These are phyloP conservation scores for Trypanosoma congolense DNA, from an alignment of 208 protist genomes.

Conservation along the genomic window DNA sequence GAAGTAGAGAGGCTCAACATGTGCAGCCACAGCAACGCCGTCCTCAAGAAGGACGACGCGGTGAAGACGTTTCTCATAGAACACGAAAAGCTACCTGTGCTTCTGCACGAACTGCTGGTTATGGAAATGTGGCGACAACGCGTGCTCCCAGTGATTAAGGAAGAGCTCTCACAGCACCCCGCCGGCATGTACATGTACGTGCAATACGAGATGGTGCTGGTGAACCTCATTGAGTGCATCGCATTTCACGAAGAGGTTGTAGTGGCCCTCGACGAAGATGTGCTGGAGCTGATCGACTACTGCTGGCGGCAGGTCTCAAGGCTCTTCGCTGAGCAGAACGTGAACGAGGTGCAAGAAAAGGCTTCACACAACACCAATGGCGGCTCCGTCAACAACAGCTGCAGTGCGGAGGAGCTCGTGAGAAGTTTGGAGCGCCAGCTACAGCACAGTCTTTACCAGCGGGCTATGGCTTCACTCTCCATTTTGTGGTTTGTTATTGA, in stretches of 20 bases:
- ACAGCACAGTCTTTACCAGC: constrained; percentile 31
- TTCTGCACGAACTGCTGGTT: constrained; percentile 81
- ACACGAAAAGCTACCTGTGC: constrained; percentile 62
- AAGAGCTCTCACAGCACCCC: constrained; percentile 50
- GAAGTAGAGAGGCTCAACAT: constrained; percentile 84
- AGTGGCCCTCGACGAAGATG: constrained; percentile 68
- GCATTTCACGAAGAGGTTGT: constrained; percentile 84
- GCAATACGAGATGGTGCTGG: constrained; percentile 79
- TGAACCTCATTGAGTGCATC: constrained; percentile 87
- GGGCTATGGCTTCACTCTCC: constrained; percentile 76
- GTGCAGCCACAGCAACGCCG: constrained; percentile 87
- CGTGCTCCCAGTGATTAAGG: constrained; percentile 47
- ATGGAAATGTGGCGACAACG: constrained; percentile 86
- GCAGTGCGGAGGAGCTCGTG: constrained; percentile 18
- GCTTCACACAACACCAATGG: background rate
- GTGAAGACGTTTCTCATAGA: constrained; percentile 80
- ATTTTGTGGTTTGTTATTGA: constrained; percentile 89
- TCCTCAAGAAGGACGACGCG: constrained; percentile 76
- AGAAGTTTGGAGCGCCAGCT: constrained; percentile 43
- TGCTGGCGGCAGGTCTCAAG: constrained; percentile 79
- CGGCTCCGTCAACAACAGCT: background rate
- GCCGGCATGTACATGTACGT: constrained; percentile 78
- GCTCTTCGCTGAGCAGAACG: constrained; percentile 52
- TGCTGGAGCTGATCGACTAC: constrained; percentile 88
- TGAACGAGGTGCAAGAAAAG: constrained; percentile 29